phyloP scores from a whole-genome alignment of 768 basidiomycete species.

The Tricholoma matsutake region DNA sequence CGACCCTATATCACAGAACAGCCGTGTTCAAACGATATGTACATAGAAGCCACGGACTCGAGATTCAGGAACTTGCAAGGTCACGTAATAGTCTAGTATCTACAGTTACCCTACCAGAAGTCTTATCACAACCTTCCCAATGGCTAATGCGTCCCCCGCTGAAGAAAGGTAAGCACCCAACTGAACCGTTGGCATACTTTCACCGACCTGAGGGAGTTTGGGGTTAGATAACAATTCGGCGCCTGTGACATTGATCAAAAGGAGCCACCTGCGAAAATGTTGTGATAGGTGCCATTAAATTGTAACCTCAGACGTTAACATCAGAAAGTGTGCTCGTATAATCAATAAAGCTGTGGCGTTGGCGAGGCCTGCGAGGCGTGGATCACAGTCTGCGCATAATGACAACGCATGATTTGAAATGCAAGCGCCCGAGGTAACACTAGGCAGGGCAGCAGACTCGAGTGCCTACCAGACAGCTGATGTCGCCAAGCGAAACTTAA shows the following conservation, averaged over 20 bases:
- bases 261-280: constrained; percentile 16
- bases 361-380: constrained; percentile 1
- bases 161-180: not conserved
- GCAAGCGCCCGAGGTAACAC: no score
- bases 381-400: not conserved
- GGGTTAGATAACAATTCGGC: constrained; percentile 8
- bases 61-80: no score
- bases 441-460: no score
- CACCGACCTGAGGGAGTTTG: constrained; percentile 8
- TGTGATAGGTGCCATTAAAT: constrained; percentile 25
- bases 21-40: no score
- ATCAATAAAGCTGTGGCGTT: constrained; percentile 10
- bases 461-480: no score
- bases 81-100: constrained; percentile 33
- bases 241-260: constrained; percentile 30
- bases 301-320: constrained; percentile 21
- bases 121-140: constrained; percentile 48
- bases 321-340: constrained; percentile 22
- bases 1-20: not conserved
- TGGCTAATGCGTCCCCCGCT: no score
- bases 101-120: constrained; percentile 54
- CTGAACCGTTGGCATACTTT: constrained; percentile 16
- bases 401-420: no score
- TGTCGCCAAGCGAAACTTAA: no score
- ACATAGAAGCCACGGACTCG: no score